Evolutionary conservation across 805 yeast genomes (phyloP).

Genomic region (Candida insectorum): DNA sequence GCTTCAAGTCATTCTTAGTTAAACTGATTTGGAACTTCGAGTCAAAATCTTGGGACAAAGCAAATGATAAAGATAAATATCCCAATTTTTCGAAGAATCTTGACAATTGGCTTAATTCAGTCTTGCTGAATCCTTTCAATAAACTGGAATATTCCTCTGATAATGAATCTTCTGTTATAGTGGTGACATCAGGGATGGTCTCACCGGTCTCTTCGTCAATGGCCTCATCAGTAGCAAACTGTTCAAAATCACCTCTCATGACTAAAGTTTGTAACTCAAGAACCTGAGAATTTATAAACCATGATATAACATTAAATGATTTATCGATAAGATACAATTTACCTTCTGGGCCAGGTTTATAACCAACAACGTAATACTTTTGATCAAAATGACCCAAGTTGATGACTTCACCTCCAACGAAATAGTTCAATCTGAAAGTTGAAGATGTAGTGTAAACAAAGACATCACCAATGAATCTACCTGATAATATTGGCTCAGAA

Average conservation of each 20-base stretch:
- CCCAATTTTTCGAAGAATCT: constrained; percentile 95
- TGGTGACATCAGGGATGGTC: constrained; percentile 33
- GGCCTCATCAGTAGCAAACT: constrained; percentile 32
- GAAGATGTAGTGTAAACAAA: constrained; percentile 85
- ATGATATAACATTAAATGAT: constrained; percentile 77
- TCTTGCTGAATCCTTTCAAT: constrained; percentile 58
- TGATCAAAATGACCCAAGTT: constrained; percentile 92
- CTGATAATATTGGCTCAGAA: constrained; percentile 74
- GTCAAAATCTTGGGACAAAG: constrained; percentile 81
- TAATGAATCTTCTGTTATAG: constrained; percentile 53
- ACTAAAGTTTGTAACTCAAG: constrained; percentile 95
- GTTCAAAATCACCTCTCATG: constrained; percentile 89
- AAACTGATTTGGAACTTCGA: constrained; percentile 90
- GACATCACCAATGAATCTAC: constrained; percentile 97
- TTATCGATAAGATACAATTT: constrained; percentile 89
- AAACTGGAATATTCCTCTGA: constrained; percentile 45
- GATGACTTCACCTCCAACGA: constrained; percentile 91
- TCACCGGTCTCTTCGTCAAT: constrained; percentile 38
- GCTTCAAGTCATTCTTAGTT: constrained; percentile 62
- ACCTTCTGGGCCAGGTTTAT: constrained; percentile 78
- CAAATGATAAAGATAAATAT: constrained; percentile 74
- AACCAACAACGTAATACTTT: constrained; percentile 82
- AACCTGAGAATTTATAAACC: constrained; percentile 78
- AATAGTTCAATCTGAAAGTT: constrained; percentile 80
- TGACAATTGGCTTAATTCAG: constrained; percentile 74